phyloP scores from a whole-genome alignment of 495 filamentous ascomycete species.

The Astrocystis sublimbata region DNA sequence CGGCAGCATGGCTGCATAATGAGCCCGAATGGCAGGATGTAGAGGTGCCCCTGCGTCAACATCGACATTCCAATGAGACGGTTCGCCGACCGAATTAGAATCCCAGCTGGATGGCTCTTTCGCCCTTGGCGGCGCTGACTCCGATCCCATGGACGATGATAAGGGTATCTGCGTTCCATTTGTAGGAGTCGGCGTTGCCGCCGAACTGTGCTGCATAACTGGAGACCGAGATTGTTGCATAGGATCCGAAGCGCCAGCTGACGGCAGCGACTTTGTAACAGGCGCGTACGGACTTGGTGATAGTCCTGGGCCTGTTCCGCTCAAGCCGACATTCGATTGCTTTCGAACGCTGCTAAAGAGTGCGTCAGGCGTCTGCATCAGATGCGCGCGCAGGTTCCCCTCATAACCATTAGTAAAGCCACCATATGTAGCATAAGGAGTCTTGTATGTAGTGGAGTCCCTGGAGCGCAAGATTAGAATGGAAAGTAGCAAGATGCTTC shows the following conservation, averaged over 20 bases:
- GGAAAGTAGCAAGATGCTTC: neutral
- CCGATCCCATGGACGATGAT: conserved; percentile 10
- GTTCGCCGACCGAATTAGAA: conserved; percentile 16
- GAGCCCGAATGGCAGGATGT: conserved; percentile 50
- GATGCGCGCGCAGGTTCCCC: conserved; percentile 48
- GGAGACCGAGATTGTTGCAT: conserved; percentile 4
- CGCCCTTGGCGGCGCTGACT: neutral
- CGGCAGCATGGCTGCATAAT: conserved; percentile 41
- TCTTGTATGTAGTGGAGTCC: conserved; percentile 49
- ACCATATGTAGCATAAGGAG: conserved; percentile 52
- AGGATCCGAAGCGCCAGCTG: neutral
- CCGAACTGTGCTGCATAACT: neutral
- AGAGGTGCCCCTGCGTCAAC: conserved; percentile 31
- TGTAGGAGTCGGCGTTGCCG: neutral
- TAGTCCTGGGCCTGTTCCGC: conserved; percentile 7
- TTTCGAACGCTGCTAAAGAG: conserved; percentile 35
- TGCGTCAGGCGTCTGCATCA: conserved; percentile 44
- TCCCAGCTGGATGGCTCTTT: conserved; percentile 2
- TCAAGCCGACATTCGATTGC: conserved; percentile 24
- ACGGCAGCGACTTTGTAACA: conserved; percentile 19
- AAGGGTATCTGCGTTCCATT: neutral
- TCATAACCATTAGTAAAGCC: conserved; percentile 60
- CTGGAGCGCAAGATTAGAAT: conserved; percentile 31
- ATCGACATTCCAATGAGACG: conserved; percentile 21
- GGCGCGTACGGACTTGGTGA: conserved; percentile 13